A percentile compares a stretch with the other conserved stretches of the same genome.
Evolutionary conservation across 2,329 filamentous ascomycete genomes (phyloP).

Genomic region (Apiospora phragmitis): DNA sequence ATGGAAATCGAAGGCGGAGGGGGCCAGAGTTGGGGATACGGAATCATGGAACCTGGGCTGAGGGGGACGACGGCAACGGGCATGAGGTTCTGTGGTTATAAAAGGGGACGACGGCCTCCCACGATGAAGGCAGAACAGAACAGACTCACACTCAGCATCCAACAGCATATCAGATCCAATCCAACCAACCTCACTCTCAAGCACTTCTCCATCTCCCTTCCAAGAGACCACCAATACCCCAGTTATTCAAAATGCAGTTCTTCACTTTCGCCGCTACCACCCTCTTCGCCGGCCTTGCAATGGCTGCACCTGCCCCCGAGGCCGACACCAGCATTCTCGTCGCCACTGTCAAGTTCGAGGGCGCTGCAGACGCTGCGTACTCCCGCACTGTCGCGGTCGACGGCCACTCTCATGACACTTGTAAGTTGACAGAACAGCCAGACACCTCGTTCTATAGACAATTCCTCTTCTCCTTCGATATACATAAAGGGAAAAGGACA

Average conservation of each 20-base stretch:
- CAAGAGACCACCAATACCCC: background rate
- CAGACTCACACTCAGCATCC: background rate
- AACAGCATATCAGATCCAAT: background rate
- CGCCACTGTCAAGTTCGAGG: slow-evolving; percentile 2
- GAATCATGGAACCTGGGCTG: background rate
- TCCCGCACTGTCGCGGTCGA: background rate
- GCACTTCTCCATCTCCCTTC: background rate
- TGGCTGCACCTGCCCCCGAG: background rate
- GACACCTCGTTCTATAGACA: background rate
- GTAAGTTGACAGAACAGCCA: background rate
- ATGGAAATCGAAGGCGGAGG: background rate
- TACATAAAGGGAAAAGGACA: background rate
- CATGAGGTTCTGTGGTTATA: background rate
- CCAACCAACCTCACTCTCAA: background rate
- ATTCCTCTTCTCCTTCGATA: background rate
- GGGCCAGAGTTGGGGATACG: background rate
- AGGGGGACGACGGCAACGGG: background rate
- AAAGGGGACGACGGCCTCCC: background rate
- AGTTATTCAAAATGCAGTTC: slow-evolving; percentile 1
- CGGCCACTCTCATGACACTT: background rate
- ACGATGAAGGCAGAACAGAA: background rate
- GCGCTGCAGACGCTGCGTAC: background rate
- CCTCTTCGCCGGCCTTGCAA: background rate
- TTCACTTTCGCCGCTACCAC: slow-evolving; percentile 8
- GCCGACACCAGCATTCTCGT: background rate